Percentiles rank a stretch among this genome's conserved stretches.
phyloP scores from a whole-genome alignment of 2,329 filamentous ascomycete species.

The Plectosphaerella cucumerina region DNA sequence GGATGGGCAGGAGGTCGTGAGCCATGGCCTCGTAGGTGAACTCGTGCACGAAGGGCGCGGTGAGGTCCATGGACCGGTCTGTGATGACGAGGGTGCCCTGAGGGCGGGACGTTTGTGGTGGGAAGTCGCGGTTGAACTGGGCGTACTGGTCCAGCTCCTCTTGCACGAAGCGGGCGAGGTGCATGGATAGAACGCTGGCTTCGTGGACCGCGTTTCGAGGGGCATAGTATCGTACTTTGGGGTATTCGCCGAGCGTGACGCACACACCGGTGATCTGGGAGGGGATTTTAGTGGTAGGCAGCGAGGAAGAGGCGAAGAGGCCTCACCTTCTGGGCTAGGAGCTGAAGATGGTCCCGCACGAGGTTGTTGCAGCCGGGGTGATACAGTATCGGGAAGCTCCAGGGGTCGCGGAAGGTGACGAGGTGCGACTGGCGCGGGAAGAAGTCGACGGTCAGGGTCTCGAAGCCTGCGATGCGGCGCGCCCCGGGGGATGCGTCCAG shows the following conservation, averaged over 20 bases:
- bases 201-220: constrained; percentile 75
- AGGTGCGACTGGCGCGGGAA: constrained; percentile 88
- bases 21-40: constrained; percentile 99
- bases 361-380: constrained; percentile 86
- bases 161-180: constrained; percentile 87
- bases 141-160: constrained; percentile 88
- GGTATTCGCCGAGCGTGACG: constrained; percentile 89
- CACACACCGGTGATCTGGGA: constrained; percentile 77
- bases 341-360: constrained; percentile 77
- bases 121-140: constrained; percentile 79
- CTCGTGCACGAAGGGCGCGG: constrained; percentile 85
- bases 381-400: constrained; percentile 90
- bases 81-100: constrained; percentile 81
- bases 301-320: not conserved
- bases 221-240: constrained; percentile 85
- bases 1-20: constrained; percentile 84
- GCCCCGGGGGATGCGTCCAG: constrained; percentile 68
- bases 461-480: constrained; percentile 73
- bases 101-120: constrained; percentile 72
- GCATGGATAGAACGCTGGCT: constrained; percentile 79
- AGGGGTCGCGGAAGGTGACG: constrained; percentile 88
- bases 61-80: constrained; percentile 88
- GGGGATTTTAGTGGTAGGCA: not conserved
- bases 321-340: constrained; percentile 78
- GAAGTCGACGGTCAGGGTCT: constrained; percentile 82